Conservation (phyloP, 2,329 filamentous ascomycete genomes). For the Cyphellophora europaea region DNA sequence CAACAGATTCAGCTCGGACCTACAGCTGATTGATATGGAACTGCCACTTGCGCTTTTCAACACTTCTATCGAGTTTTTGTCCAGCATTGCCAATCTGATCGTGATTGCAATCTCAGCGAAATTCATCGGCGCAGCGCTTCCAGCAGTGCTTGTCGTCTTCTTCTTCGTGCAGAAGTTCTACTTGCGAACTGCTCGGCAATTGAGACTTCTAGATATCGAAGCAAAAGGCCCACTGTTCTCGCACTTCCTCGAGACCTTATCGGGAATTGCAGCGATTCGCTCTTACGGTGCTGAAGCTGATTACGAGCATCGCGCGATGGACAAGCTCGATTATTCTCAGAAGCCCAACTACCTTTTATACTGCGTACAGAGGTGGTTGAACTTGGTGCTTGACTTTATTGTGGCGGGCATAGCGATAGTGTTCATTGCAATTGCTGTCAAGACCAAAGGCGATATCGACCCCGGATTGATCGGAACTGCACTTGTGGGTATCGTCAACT, state of each 20-base stretch:
- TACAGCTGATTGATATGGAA: conserved; percentile 14
- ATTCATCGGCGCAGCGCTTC: conserved; percentile 31
- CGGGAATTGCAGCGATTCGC: conserved; percentile 41
- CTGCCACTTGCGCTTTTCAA: conserved; percentile 6
- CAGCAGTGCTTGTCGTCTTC: conserved; percentile 26
- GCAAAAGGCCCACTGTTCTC: conserved; percentile 40
- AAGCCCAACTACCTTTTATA: conserved; percentile 36
- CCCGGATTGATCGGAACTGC: conserved; percentile 35
- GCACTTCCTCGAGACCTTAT: conserved; percentile 42
- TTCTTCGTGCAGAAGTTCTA: conserved; percentile 38
- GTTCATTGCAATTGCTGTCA: conserved; percentile 16
- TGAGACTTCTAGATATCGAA: conserved; percentile 46
- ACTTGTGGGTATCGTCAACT: conserved; percentile 43
- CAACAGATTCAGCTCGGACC: conserved; percentile 22
- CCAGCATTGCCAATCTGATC: conserved; percentile 9
- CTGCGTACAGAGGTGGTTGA: conserved; percentile 35
- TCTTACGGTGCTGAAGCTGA: conserved; percentile 40
- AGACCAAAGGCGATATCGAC: conserved; percentile 7
- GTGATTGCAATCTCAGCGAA: conserved; percentile 29
- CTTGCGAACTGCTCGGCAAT: conserved; percentile 37
- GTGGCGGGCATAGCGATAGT: conserved; percentile 19
- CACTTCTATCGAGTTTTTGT: conserved; percentile 1
- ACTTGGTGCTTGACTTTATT: conserved; percentile 17
- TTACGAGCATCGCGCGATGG: conserved; percentile 28
- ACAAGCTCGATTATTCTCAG: conserved; percentile 31